Conservation (phyloP, 2,329 filamentous ascomycete genomes). For the Calonectria pseudoturangicola region DNA sequence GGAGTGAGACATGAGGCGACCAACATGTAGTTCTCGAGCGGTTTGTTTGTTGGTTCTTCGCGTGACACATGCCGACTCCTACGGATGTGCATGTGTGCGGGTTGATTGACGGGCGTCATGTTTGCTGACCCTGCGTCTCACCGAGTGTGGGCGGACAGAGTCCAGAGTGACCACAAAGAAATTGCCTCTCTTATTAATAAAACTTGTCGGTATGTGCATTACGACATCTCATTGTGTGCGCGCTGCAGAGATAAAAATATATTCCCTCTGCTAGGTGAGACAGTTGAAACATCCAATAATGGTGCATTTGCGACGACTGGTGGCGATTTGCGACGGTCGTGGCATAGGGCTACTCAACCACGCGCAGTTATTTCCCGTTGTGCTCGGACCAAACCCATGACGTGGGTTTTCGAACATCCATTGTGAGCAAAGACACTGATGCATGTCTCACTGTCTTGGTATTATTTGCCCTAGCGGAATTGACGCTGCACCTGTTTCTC, state of each 20-base stretch:
- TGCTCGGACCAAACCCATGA: neutral
- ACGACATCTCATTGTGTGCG: neutral
- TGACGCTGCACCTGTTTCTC: neutral
- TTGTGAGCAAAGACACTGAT: neutral
- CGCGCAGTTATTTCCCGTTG: neutral
- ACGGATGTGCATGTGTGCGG: neutral
- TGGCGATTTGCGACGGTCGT: neutral
- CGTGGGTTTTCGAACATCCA: neutral
- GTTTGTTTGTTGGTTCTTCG: slow-evolving; percentile 4
- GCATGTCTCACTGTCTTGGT: slow-evolving; percentile 20
- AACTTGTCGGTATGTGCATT: neutral
- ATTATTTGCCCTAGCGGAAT: neutral
- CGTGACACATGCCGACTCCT: neutral
- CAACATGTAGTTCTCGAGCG: neutral
- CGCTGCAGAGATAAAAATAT: slow-evolving; percentile 28
- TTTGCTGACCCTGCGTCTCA: slow-evolving; percentile 27
- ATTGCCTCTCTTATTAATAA: slow-evolving; percentile 8
- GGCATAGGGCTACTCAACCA: slow-evolving; percentile 3
- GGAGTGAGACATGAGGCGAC: slow-evolving; percentile 28
- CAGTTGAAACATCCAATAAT: slow-evolving; percentile 12
- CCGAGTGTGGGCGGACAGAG: slow-evolving; percentile 27
- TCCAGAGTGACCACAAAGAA: slow-evolving; percentile 24
- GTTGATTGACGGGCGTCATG: neutral
- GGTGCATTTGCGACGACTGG: neutral
- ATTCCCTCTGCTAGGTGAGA: neutral